These are phyloP conservation scores for Cornus florida DNA, from an alignment of 148 eudicot genomes.

Conservation along the genomic window DNA sequence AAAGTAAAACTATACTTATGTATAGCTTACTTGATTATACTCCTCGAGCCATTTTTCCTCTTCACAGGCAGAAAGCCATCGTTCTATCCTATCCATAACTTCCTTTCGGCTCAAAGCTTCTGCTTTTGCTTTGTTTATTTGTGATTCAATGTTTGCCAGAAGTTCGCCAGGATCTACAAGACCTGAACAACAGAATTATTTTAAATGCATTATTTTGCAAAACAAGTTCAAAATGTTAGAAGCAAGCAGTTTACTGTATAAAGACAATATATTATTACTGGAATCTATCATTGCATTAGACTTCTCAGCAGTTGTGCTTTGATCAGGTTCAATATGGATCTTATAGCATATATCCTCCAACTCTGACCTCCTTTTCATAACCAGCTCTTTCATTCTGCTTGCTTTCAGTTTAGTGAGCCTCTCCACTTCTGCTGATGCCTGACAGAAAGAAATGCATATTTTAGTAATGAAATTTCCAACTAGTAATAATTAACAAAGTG, in stretches of 20 bases:
- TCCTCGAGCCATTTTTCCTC: constrained; percentile 82
- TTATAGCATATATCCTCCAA: constrained; percentile 54
- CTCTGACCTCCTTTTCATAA: constrained; percentile 58
- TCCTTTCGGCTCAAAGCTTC: constrained; percentile 71
- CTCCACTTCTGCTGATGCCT: constrained; percentile 72
- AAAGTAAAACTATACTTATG: no score
- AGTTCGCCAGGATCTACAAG: constrained; percentile 73
- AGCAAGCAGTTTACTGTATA: neutral
- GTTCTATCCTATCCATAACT: constrained; percentile 58
- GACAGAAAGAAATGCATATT: constrained; percentile 12
- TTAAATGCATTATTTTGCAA: neutral
- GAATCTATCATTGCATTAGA: constrained; percentile 69
- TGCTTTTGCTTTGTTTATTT: constrained; percentile 52
- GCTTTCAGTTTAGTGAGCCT: constrained; percentile 63
- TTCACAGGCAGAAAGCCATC: constrained; percentile 71
- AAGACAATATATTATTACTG: constrained; percentile 30
- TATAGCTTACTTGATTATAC: constrained; percentile 48
- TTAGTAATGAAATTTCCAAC: neutral
- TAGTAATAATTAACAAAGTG: neutral
- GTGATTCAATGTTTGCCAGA: constrained; percentile 57
- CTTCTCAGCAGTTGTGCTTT: constrained; percentile 66
- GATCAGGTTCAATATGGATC: constrained; percentile 61
- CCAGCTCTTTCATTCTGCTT: constrained; percentile 68
- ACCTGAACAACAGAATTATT: constrained; percentile 35
- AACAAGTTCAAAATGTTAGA: neutral